phyloP scores from a whole-genome alignment of 768 basidiomycete genomes.

The Russula compacta region DNA sequence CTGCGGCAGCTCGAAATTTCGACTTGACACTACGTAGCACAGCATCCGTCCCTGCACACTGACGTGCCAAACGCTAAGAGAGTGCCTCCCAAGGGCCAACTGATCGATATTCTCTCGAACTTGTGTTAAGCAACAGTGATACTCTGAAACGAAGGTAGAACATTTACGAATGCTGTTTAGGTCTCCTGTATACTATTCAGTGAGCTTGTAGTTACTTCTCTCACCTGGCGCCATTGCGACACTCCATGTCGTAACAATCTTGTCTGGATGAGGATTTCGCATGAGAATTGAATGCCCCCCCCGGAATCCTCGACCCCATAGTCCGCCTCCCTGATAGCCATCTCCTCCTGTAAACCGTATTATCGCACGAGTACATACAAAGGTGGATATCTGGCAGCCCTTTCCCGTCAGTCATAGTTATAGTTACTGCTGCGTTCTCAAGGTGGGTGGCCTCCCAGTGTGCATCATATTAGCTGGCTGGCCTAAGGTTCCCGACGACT shows the following conservation, averaged over 20 bases:
- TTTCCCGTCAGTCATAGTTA: neutral
- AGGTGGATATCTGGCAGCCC: too few relatives aligned
- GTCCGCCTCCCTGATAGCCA: too few relatives aligned
- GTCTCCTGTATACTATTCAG: neutral
- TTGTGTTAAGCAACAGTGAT: neutral
- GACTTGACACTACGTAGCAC: too few relatives aligned
- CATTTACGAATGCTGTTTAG: neutral
- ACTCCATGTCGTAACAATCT: neutral
- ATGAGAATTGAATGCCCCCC: neutral
- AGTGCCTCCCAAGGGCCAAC: too few relatives aligned
- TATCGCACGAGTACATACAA: neutral
- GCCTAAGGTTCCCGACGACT: neutral
- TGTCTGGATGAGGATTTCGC: neutral
- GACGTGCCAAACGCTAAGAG: too few relatives aligned
- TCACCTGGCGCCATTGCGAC: neutral
- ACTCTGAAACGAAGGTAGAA: too few relatives aligned
- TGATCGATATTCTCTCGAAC: constrained; percentile 21
- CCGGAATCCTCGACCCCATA: neutral
- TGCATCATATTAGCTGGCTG: neutral
- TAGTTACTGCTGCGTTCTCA: neutral
- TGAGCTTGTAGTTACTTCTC: neutral
- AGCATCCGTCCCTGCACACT: too few relatives aligned
- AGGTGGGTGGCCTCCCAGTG: neutral
- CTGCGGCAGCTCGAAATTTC: too few relatives aligned
- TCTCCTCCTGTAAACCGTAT: neutral